Evolutionary conservation across 2,329 filamentous ascomycete species (phyloP).

Genomic region (Monosporascus sp.): DNA sequence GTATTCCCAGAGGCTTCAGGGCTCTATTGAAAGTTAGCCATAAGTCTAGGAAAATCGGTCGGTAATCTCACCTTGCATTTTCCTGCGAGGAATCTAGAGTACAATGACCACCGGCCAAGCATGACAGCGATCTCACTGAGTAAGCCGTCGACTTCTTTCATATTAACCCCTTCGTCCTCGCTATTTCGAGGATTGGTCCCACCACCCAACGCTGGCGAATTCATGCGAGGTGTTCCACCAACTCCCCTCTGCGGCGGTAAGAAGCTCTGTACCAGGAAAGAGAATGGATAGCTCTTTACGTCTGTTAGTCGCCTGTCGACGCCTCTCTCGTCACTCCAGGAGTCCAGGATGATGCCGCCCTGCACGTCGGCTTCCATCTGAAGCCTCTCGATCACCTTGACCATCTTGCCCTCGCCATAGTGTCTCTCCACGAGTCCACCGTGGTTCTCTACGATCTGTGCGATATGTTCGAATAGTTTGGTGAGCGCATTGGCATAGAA

Average conservation of each 20-base stretch:
- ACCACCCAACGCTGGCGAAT: slow-evolving; percentile 65
- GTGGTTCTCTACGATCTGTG: slow-evolving; percentile 90
- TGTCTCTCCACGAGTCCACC: slow-evolving; percentile 87
- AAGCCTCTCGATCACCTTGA: slow-evolving; percentile 83
- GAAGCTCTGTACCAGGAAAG: slow-evolving; percentile 93
- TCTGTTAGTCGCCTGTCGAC: slow-evolving; percentile 86
- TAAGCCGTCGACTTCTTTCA: slow-evolving; percentile 89
- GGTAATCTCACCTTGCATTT: slow-evolving; percentile 67
- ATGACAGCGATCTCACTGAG: slow-evolving; percentile 86
- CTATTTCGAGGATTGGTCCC: slow-evolving; percentile 52
- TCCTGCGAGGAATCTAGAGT: slow-evolving; percentile 78
- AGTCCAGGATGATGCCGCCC: slow-evolving; percentile 90
- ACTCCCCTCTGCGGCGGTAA: slow-evolving; percentile 62
- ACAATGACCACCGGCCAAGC: slow-evolving; percentile 89
- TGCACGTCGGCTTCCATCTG: slow-evolving; percentile 95
- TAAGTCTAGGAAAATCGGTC: slow-evolving; percentile 10
- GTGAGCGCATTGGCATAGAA: slow-evolving; percentile 91
- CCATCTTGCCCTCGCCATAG: slow-evolving; percentile 91
- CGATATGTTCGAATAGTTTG: slow-evolving; percentile 94
- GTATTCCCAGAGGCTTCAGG: slow-evolving; percentile 45
- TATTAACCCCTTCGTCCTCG: slow-evolving; percentile 90
- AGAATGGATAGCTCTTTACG: slow-evolving; percentile 96
- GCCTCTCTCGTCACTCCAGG: slow-evolving; percentile 84
- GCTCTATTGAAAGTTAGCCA: slow-evolving; percentile 38
- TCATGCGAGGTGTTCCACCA: slow-evolving; percentile 59